These are phyloP conservation scores for Aspergillus pseudotamarii DNA, from an alignment of 2,329 filamentous ascomycete species.

Conservation along the genomic window DNA sequence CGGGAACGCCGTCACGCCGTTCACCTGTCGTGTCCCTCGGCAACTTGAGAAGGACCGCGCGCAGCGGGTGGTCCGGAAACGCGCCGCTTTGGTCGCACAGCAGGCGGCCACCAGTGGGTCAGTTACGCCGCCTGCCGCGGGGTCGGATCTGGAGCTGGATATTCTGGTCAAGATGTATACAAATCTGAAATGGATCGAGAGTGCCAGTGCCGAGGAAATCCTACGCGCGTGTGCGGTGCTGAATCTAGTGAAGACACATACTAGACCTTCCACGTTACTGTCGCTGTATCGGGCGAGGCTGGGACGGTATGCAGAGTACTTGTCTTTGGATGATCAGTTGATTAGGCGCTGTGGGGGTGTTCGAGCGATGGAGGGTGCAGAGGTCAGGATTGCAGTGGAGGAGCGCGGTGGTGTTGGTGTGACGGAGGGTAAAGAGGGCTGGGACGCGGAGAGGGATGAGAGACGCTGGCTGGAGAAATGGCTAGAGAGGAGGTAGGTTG, in stretches of 20 bases:
- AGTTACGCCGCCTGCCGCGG: constrained; percentile 16
- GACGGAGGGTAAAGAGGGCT: constrained; percentile 21
- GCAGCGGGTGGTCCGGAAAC: constrained; percentile 53
- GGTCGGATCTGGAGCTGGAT: constrained; percentile 33
- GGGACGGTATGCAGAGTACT: constrained; percentile 59
- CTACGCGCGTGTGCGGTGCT: constrained; percentile 40
- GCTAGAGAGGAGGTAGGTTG: constrained; percentile 27
- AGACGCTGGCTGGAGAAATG: constrained; percentile 42
- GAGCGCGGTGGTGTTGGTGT: constrained; percentile 62
- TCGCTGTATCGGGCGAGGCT: constrained; percentile 59
- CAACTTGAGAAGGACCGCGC: constrained; percentile 65
- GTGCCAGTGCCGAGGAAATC: constrained; percentile 27
- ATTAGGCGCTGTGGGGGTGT: constrained; percentile 67
- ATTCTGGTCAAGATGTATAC: constrained; percentile 29
- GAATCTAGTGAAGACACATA: constrained; percentile 36
- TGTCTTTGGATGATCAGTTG: constrained; percentile 72
- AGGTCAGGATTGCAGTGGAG: constrained; percentile 70
- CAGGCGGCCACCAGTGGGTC: constrained; percentile 20
- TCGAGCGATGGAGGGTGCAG: constrained; percentile 59
- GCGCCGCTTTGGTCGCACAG: constrained; percentile 28
- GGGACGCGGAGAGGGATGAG: constrained; percentile 32
- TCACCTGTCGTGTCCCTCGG: constrained; percentile 77
- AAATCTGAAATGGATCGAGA: constrained; percentile 21
- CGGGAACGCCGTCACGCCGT: constrained; percentile 70
- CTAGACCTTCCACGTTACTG: constrained; percentile 46